Conservation (phyloP, 257 asterid genomes). For the Coffea canephora region DNA sequence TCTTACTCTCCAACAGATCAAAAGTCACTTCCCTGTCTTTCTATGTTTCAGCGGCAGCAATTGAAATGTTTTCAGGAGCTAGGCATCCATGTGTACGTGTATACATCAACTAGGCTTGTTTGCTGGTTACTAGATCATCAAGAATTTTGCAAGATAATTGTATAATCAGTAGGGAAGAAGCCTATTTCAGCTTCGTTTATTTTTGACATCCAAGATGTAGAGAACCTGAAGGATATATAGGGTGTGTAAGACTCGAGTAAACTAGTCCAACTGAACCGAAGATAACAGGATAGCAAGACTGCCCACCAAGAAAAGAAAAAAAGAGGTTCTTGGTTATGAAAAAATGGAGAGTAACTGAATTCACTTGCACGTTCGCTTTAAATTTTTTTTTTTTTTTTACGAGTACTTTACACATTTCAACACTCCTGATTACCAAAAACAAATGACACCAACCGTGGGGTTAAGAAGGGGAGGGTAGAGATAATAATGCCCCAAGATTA, state of each 20-base stretch:
- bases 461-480: background rate
- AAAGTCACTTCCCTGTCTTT: background rate
- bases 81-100: background rate
- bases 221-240: background rate
- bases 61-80: background rate
- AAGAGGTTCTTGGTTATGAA: background rate
- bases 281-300: background rate
- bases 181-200: background rate
- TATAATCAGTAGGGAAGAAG: background rate
- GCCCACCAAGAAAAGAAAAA: background rate
- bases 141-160: background rate
- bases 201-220: background rate
- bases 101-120: background rate
- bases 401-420: background rate
- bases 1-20: background rate
- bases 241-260: background rate
- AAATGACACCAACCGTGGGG: background rate
- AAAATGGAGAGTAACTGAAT: background rate
- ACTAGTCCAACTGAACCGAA: background rate
- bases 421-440: background rate
- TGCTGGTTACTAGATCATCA: background rate
- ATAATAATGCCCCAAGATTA: background rate
- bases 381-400: background rate
- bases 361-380: background rate
- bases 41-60: background rate